Evolutionary conservation across 768 basidiomycete genomes (phyloP).

Genomic region (Phanerochaete sordida): DNA sequence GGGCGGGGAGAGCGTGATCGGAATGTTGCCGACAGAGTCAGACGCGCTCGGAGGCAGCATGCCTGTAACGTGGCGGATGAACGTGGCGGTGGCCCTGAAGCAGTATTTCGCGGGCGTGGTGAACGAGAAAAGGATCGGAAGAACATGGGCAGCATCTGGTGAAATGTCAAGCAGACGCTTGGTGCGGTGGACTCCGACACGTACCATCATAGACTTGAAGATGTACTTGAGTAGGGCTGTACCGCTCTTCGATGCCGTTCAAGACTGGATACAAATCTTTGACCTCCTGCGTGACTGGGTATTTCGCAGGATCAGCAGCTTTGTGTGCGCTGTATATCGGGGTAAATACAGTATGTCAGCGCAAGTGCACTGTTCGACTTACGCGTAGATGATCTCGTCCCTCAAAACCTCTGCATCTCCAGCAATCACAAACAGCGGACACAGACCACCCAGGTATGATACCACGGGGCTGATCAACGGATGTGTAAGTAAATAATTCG

Average conservation of each 20-base stretch:
- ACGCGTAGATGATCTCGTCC: conserved; percentile 90
- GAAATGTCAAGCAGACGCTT: not conserved
- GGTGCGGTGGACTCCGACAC: conserved; percentile 19
- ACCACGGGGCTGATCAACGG: conserved; percentile 81
- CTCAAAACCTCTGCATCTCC: conserved; percentile 90
- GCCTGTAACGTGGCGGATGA: conserved; percentile 63
- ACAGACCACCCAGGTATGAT: conserved; percentile 85
- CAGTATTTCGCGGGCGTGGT: conserved; percentile 79
- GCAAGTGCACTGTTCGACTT: conserved; percentile 23
- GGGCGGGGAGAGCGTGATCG: conserved; percentile 15
- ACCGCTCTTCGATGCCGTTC: conserved; percentile 48
- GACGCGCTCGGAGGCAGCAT: conserved; percentile 26
- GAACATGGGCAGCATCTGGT: conserved; percentile 65
- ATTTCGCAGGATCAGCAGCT: conserved; percentile 80
- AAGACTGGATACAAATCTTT: conserved; percentile 55
- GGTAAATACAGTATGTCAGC: not conserved
- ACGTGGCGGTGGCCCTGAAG: conserved; percentile 72
- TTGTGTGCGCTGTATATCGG: conserved; percentile 71
- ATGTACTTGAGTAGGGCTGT: conserved; percentile 76
- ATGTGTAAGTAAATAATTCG: conserved; percentile 72
- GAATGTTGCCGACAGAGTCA: conserved; percentile 5
- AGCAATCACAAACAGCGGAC: conserved; percentile 80
- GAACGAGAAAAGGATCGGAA: conserved; percentile 73
- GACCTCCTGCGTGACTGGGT: conserved; percentile 42
- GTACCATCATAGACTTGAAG: conserved; percentile 89